Base-by-base conservation (phyloP, 176 grass and related monocot species). In the Chrysopogon serrulatus region DNA sequence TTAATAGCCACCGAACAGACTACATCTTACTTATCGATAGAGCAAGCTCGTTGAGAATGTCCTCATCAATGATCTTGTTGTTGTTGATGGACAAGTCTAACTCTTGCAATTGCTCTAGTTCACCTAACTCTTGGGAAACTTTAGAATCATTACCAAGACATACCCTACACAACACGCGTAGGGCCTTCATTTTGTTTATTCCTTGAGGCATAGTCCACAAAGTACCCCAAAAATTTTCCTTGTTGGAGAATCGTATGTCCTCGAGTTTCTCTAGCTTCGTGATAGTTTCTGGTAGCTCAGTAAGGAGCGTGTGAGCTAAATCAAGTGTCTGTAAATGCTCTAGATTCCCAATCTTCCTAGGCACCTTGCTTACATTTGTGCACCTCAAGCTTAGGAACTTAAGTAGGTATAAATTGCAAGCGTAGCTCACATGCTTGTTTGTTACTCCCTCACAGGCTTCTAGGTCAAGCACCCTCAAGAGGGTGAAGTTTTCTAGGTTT, bases 391-490 rank as follows among this genome's bases (percentile, higher is more conserved):
- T 30, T 30, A 79, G 65, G 24, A 30, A 79, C 77, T 28, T 66
- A 17, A 79, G 77, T 31, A 32, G 77, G 27, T 65, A 34, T 28
- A 79, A 30, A 27, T 28, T 24, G 26, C 60, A 79, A 13, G 33
- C 23, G 1, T 23, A 11, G 0, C 18, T 12, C 77, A 79, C 6
- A 47, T 79, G 76, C 8, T 47, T 33, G 18, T 65, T 23, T 33
- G 42, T 18, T 14, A 79, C 33, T 2, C 27, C 77, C 9, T 65
- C 5, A 3, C 77, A 79, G 0, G 3, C 77, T 79, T 65, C 59
- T 10, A 79, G 9, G 41, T 79, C 77, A 36, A 79, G 77, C 12
- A 79, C 77, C 60, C 77, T 79, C 27, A 79, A 18, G 8, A 79
- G 39, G 9, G 24, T 31, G 16, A 79, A 65, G 39, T 47, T 54